phyloP scores from a whole-genome alignment of 495 filamentous ascomycete genomes.

The Glutinoglossum americanum region DNA sequence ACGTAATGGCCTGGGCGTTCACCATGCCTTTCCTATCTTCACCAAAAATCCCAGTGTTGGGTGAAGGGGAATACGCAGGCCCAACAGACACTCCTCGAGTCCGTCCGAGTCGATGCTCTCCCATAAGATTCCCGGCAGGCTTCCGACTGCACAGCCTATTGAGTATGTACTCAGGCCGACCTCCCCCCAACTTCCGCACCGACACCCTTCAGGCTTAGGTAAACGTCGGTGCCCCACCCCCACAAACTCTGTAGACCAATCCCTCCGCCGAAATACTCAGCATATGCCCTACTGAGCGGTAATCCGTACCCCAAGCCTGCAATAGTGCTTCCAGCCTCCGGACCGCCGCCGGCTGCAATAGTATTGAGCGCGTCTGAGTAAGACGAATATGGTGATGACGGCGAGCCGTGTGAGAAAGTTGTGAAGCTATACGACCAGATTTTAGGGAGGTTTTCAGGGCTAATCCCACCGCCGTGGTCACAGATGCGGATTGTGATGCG shows the following conservation, averaged over 20 bases:
- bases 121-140: too few relatives aligned
- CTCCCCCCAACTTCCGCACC: constrained; percentile 18
- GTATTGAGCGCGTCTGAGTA: not conserved
- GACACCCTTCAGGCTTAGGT: constrained; percentile 64
- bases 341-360: constrained; percentile 25
- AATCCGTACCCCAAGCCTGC: constrained; percentile 86
- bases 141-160: too few relatives aligned
- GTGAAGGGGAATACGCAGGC: too few relatives aligned
- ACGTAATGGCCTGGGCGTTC: not conserved
- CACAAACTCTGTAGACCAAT: constrained; percentile 83
- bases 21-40: not conserved
- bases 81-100: too few relatives aligned
- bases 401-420: constrained; percentile 57
- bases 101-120: too few relatives aligned
- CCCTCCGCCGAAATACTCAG: constrained; percentile 96
- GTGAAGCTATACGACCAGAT: constrained; percentile 96
- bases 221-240: constrained; percentile 84
- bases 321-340: constrained; percentile 43
- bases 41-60: too few relatives aligned
- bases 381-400: not conserved
- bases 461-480: constrained; percentile 84
- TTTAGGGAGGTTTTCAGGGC: constrained; percentile 55
- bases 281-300: constrained; percentile 80
- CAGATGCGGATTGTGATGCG: constrained; percentile 90
- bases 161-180: not conserved